phyloP scores from a whole-genome alignment of 257 asterid genomes.

The Echium plantagineum region DNA sequence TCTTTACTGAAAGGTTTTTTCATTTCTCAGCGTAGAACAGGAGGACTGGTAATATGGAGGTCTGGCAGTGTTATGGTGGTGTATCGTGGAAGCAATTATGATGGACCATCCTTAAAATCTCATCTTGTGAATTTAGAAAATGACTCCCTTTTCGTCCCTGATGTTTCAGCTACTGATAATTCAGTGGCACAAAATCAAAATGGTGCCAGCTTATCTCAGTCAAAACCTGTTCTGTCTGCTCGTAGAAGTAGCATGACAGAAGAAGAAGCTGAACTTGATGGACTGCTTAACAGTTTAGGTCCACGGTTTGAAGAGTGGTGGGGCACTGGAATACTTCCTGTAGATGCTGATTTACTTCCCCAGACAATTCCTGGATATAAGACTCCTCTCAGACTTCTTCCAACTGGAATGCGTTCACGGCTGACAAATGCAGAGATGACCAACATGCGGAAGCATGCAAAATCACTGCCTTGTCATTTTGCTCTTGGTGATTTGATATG shows the following conservation, averaged over 20 bases:
- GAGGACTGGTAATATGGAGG: constrained; percentile 93
- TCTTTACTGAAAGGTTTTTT: constrained; percentile 9
- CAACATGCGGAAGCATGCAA: constrained; percentile 72
- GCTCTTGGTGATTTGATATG: constrained; percentile 63
- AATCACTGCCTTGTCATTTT: constrained; percentile 85
- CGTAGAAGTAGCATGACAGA: constrained; percentile 37
- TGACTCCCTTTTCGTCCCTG: constrained; percentile 58
- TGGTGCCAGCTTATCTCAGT: constrained; percentile 23
- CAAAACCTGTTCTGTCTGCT: constrained; percentile 28
- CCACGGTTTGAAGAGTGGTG: constrained; percentile 98
- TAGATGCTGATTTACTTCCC: constrained; percentile 95
- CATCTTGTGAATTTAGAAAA: constrained; percentile 35
- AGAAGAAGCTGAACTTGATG: constrained; percentile 65
- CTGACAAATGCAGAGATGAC: constrained; percentile 98
- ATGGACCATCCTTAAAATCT: constrained; percentile 58
- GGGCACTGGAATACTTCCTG: constrained; percentile 99
- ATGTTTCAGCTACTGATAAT: constrained; percentile 41
- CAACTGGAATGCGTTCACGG: constrained; percentile 80
- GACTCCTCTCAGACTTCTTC: constrained; percentile 93
- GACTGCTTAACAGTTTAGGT: constrained; percentile 74
- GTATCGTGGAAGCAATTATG: constrained; percentile 76
- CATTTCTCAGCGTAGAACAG: constrained; percentile 76
- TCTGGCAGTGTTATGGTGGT: constrained; percentile 98
- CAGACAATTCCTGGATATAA: constrained; percentile 74
- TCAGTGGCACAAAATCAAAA: constrained; percentile 19